phyloP scores from a whole-genome alignment of 2,329 filamentous ascomycete species.

The Trichophyton benhamiae region DNA sequence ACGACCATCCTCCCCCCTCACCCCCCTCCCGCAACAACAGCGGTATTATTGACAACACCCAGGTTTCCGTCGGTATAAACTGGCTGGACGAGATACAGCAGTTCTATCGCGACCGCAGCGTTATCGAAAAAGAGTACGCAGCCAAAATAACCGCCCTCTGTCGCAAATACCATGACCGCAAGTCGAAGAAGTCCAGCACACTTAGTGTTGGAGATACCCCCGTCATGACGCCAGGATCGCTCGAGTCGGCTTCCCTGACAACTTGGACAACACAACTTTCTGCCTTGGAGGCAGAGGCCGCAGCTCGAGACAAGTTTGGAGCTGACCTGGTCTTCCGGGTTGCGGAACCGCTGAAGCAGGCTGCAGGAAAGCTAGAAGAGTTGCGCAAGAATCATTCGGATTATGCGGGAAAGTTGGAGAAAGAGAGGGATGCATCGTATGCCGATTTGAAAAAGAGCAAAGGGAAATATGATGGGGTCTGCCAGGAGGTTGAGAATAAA shows the following conservation, averaged over 20 bases:
- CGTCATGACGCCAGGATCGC: constrained; percentile 81
- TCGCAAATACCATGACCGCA: constrained; percentile 96
- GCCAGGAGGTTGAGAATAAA: constrained; percentile 86
- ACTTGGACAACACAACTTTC: constrained; percentile 93
- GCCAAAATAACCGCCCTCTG: constrained; percentile 75
- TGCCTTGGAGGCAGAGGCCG: constrained; percentile 74
- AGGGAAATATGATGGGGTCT: constrained; percentile 80
- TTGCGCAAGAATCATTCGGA: constrained; percentile 82
- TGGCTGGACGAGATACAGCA: constrained; percentile 96
- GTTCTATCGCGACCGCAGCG: constrained; percentile 90
- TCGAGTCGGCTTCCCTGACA: constrained; percentile 91
- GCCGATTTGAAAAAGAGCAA: constrained; percentile 81
- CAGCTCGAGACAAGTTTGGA: constrained; percentile 77
- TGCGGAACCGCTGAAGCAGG: constrained; percentile 71
- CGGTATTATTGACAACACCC: constrained; percentile 5
- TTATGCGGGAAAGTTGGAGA: constrained; percentile 76
- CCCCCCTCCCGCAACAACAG: background rate
- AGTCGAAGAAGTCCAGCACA: constrained; percentile 73
- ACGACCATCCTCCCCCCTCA: constrained; percentile 12
- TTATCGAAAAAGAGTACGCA: constrained; percentile 94
- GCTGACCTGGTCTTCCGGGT: constrained; percentile 66
- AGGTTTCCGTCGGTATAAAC: constrained; percentile 70
- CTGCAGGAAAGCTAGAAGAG: constrained; percentile 70
- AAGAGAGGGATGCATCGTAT: constrained; percentile 75
- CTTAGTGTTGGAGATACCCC: constrained; percentile 91